Evolutionary conservation across 2,329 filamentous ascomycete species (phyloP).

Genomic region (Ceratocystis alfenasii): DNA sequence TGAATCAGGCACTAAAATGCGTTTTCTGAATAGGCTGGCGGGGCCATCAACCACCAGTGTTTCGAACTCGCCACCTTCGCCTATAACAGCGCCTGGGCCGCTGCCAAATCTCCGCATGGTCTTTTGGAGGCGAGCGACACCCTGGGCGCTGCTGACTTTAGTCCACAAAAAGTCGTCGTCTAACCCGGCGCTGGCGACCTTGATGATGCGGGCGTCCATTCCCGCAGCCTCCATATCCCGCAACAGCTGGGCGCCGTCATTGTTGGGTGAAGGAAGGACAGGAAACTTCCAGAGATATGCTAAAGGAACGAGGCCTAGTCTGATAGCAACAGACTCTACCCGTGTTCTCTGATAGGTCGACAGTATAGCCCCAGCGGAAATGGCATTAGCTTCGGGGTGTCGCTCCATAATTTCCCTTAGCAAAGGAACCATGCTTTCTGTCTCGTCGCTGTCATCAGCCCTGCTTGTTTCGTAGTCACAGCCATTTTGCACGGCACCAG

Average conservation of each 20-base stretch:
- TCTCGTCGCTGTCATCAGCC: conserved; percentile 54
- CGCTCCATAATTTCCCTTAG: conserved; percentile 51
- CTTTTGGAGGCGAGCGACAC: conserved; percentile 37
- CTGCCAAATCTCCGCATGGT: conserved; percentile 55
- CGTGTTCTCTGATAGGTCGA: conserved; percentile 92
- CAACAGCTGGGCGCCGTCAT: conserved; percentile 49
- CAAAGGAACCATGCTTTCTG: conserved; percentile 71
- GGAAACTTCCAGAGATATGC: conserved; percentile 92
- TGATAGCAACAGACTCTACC: conserved; percentile 81
- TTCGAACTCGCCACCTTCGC: conserved; percentile 94
- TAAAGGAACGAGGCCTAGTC: conserved; percentile 70
- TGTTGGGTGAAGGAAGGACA: conserved; percentile 43
- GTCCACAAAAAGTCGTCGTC: conserved; percentile 71
- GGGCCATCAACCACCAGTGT: conserved; percentile 81
- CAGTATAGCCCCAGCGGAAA: conserved; percentile 83
- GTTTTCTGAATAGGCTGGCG: conserved; percentile 54
- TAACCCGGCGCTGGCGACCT: conserved; percentile 82
- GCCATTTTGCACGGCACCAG: conserved; percentile 52
- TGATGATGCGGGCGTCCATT: conserved; percentile 83
- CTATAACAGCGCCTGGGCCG: conserved; percentile 54
- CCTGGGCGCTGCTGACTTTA: conserved; percentile 52
- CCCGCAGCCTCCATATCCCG: conserved; percentile 68
- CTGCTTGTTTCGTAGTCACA: conserved; percentile 50
- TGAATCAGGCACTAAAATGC: conserved; percentile 49
- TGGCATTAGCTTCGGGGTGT: conserved; percentile 72